A percentile compares a stretch with the other conserved stretches of the same genome.
These are phyloP conservation scores for Psidium guajava DNA, from an alignment of 345 rosid species.

Conservation along the genomic window DNA sequence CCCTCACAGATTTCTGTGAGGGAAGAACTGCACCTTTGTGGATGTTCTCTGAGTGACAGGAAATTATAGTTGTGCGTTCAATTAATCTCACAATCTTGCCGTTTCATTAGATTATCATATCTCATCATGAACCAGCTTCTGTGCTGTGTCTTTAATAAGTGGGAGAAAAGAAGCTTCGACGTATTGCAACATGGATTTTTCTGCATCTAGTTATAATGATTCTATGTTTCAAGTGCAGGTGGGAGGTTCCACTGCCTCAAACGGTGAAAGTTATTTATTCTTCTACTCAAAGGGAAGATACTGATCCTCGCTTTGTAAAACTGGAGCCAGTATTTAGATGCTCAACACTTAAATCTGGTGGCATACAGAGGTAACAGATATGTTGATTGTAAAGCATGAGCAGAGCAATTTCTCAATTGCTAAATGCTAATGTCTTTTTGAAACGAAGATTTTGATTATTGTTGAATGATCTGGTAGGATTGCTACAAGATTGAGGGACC, in stretches of 20 bases:
- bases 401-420: background rate
- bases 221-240: slow-evolving; percentile 40
- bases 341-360: slow-evolving; percentile 58
- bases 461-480: background rate
- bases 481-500: background rate
- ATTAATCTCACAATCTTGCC: background rate
- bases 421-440: background rate
- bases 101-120: background rate
- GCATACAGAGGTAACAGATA: slow-evolving; percentile 38
- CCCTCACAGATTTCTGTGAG: background rate
- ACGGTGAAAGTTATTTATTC: slow-evolving; percentile 41
- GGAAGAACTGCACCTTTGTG: background rate
- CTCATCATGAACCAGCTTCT: background rate
- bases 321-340: slow-evolving; percentile 80
- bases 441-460: background rate
- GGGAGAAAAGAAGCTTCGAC: background rate
- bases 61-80: background rate
- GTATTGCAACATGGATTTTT: background rate
- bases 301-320: slow-evolving; percentile 87
- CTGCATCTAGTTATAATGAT: background rate
- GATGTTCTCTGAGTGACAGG: background rate
- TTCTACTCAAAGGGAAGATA: slow-evolving; percentile 37
- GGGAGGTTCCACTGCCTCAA: slow-evolving; percentile 88
- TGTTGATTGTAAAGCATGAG: background rate
- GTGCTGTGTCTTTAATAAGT: background rate